Evolutionary conservation across 345 rosid species (phyloP), one percentile per base, ranked within the genome.

Genomic region (Odontarrhena argentea): DNA sequence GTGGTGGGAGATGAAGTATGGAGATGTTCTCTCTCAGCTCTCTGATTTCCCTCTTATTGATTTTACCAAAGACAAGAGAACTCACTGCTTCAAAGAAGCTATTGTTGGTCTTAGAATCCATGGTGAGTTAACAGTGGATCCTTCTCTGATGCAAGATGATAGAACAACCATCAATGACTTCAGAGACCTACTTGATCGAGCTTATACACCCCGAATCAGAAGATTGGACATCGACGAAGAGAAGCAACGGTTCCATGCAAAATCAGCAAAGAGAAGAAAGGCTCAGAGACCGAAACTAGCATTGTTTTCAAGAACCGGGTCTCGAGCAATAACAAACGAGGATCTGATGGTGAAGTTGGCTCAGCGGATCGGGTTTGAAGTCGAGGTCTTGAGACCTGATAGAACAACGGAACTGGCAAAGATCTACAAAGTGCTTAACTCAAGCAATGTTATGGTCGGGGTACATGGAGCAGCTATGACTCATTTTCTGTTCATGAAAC

Each of bases 381-480:
- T 91, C 8, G 70, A 82, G 70, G 72, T 90, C 24, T 18, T 87
- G 55, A 80, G 81, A 80, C 97, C 97, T 15, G 79, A 67, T 14
- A 48, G 38, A 62, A 84, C 80, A 3, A 81, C 88, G 4, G 97
- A 90, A 40, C 62, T 90, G 49, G 92, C 94, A 40, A 87, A 71
- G 85, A 84, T 86, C 28, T 90, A 87, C 53, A 53, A 69, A 28
- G 81, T 64, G 24, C 75, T 87, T 11, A 87, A 87, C 73, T 83
- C 97, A 34, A 90, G 95, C 54, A 83, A 76, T 13, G 92, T 90
- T 14, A 83, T 90, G 92, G 74, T 86, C 25, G 95, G 95, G 8
- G 97, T 87, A 44, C 97, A 90, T 47, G 95, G 97, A 55, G 97
- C 97, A 34, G 97, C 97, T 44, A 87, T 90, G 97, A 87, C 95